Conservation (phyloP, 306 rosid genomes). For the Prunus dulcis region DNA sequence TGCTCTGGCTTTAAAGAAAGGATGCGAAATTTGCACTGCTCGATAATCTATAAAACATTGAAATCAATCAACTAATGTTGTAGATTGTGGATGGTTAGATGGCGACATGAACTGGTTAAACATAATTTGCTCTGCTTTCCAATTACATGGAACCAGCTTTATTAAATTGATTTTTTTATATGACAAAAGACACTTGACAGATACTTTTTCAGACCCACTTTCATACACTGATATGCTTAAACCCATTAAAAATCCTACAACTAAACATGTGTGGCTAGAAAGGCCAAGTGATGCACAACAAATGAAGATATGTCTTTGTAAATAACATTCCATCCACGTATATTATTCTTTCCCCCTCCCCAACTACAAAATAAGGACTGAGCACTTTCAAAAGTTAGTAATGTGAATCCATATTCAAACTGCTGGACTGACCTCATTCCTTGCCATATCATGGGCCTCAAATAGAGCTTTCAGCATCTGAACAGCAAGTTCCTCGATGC, state of each 20-base stretch:
- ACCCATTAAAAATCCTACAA: not conserved
- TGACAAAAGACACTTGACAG: no score
- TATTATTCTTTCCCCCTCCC: not conserved
- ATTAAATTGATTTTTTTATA: not conserved
- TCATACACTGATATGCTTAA: not conserved
- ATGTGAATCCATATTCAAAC: not conserved
- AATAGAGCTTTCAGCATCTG: constrained; percentile 38
- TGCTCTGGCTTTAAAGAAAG: constrained; percentile 39
- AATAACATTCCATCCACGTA: not conserved
- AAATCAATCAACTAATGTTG: not conserved
- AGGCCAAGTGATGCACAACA: not conserved
- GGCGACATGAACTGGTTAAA: not conserved
- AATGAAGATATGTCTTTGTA: not conserved
- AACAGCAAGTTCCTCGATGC: constrained; percentile 38
- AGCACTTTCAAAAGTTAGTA: not conserved
- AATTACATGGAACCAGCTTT: not conserved
- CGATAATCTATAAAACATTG: constrained; percentile 27
- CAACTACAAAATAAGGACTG: not conserved
- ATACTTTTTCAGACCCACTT: not conserved
- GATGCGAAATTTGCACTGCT: constrained; percentile 42
- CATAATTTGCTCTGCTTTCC: not conserved
- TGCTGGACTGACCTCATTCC: constrained; percentile 33
- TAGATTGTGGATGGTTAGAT: not conserved
- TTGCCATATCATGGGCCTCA: constrained; percentile 38
- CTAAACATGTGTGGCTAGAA: not conserved